phyloP scores from a whole-genome alignment of 2,329 filamentous ascomycete species.

The Paracoccidioides lutzii region DNA sequence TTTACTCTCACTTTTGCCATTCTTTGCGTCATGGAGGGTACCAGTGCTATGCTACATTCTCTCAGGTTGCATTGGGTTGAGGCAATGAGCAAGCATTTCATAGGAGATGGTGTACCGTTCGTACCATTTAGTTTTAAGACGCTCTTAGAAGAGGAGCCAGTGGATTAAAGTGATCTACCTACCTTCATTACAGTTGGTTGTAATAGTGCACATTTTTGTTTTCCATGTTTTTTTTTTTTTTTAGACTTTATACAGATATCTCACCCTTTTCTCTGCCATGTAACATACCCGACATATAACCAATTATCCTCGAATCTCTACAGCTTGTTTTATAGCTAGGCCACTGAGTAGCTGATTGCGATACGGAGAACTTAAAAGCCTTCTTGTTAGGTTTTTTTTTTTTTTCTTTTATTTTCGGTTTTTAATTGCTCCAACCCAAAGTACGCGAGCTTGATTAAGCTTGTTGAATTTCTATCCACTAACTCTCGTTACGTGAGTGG shows the following conservation, averaged over 20 bases:
- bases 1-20: conserved; percentile 71
- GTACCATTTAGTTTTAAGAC: conserved; percentile 77
- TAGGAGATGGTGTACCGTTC: conserved; percentile 79
- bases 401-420: too few species aligned
- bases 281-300: neutral
- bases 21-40: conserved; percentile 89
- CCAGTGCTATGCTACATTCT: conserved; percentile 87
- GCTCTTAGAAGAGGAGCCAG: conserved; percentile 66
- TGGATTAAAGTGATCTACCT: conserved; percentile 24
- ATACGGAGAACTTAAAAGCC: neutral
- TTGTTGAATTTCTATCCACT: neutral
- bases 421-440: too few species aligned
- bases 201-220: neutral
- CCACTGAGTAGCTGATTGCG: neutral
- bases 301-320: neutral
- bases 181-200: neutral
- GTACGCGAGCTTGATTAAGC: too few species aligned
- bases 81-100: conserved; percentile 94
- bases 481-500: neutral
- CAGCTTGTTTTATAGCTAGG: neutral
- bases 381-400: neutral
- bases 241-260: neutral
- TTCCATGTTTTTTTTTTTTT: neutral
- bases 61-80: conserved; percentile 92
- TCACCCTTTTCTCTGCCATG: neutral